Conservation (phyloP, 2,329 filamentous ascomycete species). For the Paecilomyces dactylethromorphus region DNA sequence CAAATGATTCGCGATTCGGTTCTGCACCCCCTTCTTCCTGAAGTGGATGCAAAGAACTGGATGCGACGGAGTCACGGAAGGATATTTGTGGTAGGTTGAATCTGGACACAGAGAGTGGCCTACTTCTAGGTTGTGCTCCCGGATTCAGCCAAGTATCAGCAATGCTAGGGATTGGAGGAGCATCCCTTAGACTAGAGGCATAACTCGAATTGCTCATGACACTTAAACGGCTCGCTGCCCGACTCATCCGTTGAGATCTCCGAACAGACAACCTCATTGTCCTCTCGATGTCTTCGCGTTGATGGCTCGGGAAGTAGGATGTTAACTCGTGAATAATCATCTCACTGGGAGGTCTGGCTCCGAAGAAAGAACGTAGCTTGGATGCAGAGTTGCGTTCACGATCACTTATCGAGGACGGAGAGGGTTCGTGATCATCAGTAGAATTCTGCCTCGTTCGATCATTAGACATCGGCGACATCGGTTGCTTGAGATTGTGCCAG, state of each 20-base stretch:
- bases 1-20: slow-evolving; percentile 88
- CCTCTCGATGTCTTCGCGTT: slow-evolving; percentile 88
- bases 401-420: slow-evolving; percentile 9
- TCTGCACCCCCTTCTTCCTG: slow-evolving; percentile 85
- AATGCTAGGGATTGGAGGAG: slow-evolving; percentile 90
- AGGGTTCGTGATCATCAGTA: slow-evolving; percentile 21
- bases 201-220: slow-evolving; percentile 91
- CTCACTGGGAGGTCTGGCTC: slow-evolving; percentile 88
- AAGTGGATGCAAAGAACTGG: slow-evolving; percentile 79
- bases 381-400: slow-evolving; percentile 28
- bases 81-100: slow-evolving; percentile 54
- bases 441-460: slow-evolving; percentile 18
- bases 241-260: slow-evolving; percentile 82
- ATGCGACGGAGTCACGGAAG: slow-evolving; percentile 82
- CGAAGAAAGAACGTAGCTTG: slow-evolving; percentile 64
- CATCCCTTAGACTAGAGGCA: slow-evolving; percentile 85
- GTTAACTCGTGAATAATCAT: slow-evolving; percentile 94
- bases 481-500: slow-evolving; percentile 78
- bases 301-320: slow-evolving; percentile 94
- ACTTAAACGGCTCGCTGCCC: slow-evolving; percentile 85
- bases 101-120: slow-evolving; percentile 56
- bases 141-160: slow-evolving; percentile 81
- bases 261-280: slow-evolving; percentile 90
- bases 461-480: slow-evolving; percentile 64
- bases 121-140: slow-evolving; percentile 45